Percentiles rank a stretch among this genome's conserved stretches.
Conservation (phyloP, 2,329 filamentous ascomycete species). For the Lachnellula suecica region DNA sequence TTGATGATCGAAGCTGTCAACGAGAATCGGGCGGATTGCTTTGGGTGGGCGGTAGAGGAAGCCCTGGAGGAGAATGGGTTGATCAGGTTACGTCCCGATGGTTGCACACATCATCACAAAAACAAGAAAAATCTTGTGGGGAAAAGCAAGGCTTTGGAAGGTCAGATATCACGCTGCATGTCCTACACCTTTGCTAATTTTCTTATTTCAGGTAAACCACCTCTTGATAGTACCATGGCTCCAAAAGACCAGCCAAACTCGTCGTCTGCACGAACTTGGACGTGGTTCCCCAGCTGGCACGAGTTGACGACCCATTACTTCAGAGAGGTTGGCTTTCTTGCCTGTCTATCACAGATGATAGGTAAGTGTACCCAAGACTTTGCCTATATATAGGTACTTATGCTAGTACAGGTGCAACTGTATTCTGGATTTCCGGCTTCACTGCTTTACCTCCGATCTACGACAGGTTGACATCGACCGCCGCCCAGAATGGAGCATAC, state of each 20-base stretch:
- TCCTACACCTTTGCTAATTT: conserved; percentile 4
- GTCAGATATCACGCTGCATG: conserved; percentile 5
- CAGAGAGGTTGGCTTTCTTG: conserved; percentile 62
- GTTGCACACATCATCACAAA: conserved; percentile 42
- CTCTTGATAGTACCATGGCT: conserved; percentile 14
- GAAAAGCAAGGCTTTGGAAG: conserved; percentile 22
- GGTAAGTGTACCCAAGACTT: conserved; percentile 32
- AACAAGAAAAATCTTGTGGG: conserved; percentile 39
- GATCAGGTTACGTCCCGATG: conserved; percentile 16
- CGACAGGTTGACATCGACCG: conserved; percentile 43
- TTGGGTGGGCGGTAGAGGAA: conserved; percentile 66
- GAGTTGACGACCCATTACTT: conserved; percentile 61
- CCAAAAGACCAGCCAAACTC: conserved; percentile 15
- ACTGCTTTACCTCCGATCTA: conserved; percentile 58
- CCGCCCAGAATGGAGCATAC: conserved; percentile 53
- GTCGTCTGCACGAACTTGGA: conserved; percentile 41
- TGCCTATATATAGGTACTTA: background rate
- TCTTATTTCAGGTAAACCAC: conserved; percentile 12
- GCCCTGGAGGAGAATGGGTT: conserved; percentile 34
- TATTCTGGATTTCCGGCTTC: conserved; percentile 60
- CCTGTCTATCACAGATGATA: conserved; percentile 53
- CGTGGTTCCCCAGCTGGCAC: conserved; percentile 57
- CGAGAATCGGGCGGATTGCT: conserved; percentile 62
- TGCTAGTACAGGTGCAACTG: conserved; percentile 4
- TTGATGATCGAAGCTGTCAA: conserved; percentile 70